These are phyloP conservation scores for Aschersonia sp. DNA, from an alignment of 2,329 filamentous ascomycete genomes.

Conservation along the genomic window DNA sequence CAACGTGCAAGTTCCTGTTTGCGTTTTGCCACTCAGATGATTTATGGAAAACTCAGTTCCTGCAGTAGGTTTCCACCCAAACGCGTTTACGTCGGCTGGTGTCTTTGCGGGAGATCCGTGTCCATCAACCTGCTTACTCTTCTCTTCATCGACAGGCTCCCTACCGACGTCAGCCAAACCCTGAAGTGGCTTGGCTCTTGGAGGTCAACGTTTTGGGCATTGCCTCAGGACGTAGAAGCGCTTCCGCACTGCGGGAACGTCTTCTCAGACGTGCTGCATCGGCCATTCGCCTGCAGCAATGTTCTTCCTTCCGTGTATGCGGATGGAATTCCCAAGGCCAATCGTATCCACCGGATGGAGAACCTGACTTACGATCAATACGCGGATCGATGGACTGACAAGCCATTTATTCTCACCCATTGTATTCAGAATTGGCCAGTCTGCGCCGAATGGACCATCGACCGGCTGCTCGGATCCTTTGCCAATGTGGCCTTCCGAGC, in stretches of 20 bases:
- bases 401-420: constrained; percentile 73
- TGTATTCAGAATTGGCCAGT: constrained; percentile 74
- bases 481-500: constrained; percentile 61
- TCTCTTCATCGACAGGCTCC: constrained; percentile 8
- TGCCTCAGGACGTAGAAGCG: constrained; percentile 34
- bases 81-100: not conserved
- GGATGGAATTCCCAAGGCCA: constrained; percentile 54
- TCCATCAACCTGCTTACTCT: not conserved
- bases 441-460: constrained; percentile 57
- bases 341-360: constrained; percentile 56
- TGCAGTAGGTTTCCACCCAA: constrained; percentile 51
- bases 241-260: constrained; percentile 60
- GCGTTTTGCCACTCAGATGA: constrained; percentile 76
- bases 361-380: constrained; percentile 63
- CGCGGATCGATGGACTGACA: constrained; percentile 57
- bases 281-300: constrained; percentile 80
- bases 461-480: constrained; percentile 51
- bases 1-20: constrained; percentile 73
- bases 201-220: constrained; percentile 60
- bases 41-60: constrained; percentile 73
- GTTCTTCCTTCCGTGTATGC: constrained; percentile 53
- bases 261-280: constrained; percentile 80
- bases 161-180: constrained; percentile 15
- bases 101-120: not conserved
- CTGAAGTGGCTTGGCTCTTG: constrained; percentile 65